phyloP scores from a whole-genome alignment of 257 asterid species.

The Eucommia ulmoides region DNA sequence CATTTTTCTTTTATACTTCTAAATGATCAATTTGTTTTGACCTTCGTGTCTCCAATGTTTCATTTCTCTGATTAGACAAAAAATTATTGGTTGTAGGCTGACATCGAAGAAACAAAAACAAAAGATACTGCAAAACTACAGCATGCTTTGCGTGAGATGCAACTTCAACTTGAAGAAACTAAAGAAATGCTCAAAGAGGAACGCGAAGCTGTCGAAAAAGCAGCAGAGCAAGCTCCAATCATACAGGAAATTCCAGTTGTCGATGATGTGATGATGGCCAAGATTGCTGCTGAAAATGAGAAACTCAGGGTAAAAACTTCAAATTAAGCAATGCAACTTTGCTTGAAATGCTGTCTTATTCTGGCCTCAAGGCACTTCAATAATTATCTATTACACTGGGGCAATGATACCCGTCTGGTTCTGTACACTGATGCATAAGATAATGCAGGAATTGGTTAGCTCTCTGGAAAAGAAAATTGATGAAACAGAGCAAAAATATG shows the following conservation, averaged over 20 bases:
- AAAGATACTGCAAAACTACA: slow-evolving; percentile 47
- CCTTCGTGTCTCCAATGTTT: not conserved
- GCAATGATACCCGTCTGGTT: too few relatives aligned
- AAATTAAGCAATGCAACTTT: too few relatives aligned
- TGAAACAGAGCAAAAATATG: slow-evolving; percentile 60
- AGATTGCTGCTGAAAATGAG: slow-evolving; percentile 64
- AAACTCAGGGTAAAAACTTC: slow-evolving; percentile 46
- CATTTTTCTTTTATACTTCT: too few relatives aligned
- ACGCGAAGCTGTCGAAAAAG: slow-evolving; percentile 23
- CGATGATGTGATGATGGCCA: slow-evolving; percentile 39
- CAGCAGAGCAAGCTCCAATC: slow-evolving; percentile 16
- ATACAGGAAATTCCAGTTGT: slow-evolving; percentile 26
- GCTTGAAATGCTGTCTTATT: not conserved
- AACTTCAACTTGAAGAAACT: slow-evolving; percentile 38
- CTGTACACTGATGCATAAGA: too few relatives aligned
- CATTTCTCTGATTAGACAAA: not conserved
- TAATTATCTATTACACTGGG: too few relatives aligned
- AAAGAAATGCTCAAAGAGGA: slow-evolving; percentile 37
- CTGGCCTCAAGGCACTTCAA: not conserved
- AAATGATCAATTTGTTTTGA: too few relatives aligned
- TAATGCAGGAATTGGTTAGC: slow-evolving; percentile 40
- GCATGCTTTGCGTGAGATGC: slow-evolving; percentile 48
- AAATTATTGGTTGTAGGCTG: too few relatives aligned
- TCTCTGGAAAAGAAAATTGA: slow-evolving; percentile 57
- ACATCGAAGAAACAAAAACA: slow-evolving; percentile 44